Base-by-base conservation (phyloP, 345 rosid genomes). In the Acer campestre region DNA sequence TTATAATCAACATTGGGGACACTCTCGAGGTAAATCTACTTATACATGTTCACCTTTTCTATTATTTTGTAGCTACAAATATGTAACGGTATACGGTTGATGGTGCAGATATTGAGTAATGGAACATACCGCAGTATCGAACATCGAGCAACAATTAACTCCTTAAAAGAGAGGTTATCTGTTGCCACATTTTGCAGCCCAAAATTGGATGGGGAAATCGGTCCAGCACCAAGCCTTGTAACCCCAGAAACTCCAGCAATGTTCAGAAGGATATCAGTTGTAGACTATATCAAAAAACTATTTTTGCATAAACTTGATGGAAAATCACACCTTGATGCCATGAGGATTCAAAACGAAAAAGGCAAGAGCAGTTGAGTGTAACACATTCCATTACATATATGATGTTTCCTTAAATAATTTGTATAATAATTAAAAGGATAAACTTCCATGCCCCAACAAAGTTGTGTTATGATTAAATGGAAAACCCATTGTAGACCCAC, bases 1-100 rank as follows among this genome's bases (percentile, higher is more conserved):
- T 91, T 67, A 69, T 91, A 18, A 83, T 91, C 81, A 91, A 91
- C 70, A 63, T 91, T 22, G 93, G 93, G 10, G 91, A 90, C 76
- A 17, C 82, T 11, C 40, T 84, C 29, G 87, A 86, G 87, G 89
- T 81, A 77, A 14, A 42, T 9, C 9, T 1, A 42, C 46, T 42
- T 42, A 1, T 42, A 7, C 11, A 42, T 42, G 8, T n/a, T 7
- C 38, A 35, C 38, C 4, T 35, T 35, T 35, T 35, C 38, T 35
- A 35, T 35, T 35, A 35, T 35, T 35, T 0, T 35, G 38, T 35
- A 35, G 38, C 6, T 35, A 42, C 46, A 8, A 9, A 9, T 7
- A 42, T 42, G 9, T 8, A 42, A 42, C 10, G 1, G 2, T 42
- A 8, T 42, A 42, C 46, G 0, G 46, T 8, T 46, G 49, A 46